A percentile compares a stretch with the other conserved stretches of the same genome.
Evolutionary conservation across 2,329 filamentous ascomycete species (phyloP).

Genomic region (Tolypocladium amazonense): DNA sequence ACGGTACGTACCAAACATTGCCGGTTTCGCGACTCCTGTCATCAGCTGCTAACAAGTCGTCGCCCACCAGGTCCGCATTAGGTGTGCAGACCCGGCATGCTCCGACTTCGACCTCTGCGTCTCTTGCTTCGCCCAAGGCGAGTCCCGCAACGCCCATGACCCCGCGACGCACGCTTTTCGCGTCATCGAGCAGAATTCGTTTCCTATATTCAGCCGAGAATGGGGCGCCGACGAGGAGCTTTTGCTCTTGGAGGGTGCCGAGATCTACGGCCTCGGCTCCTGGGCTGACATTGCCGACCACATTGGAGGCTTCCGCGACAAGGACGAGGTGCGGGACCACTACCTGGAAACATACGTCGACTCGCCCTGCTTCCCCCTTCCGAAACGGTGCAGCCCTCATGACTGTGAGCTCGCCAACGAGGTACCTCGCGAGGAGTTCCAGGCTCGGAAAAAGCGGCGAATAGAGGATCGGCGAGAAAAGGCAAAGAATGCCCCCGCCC

Average conservation of each 20-base stretch:
- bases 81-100: constrained; percentile 74
- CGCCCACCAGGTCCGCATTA: constrained; percentile 68
- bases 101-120: constrained; percentile 96
- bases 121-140: constrained; percentile 79
- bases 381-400: constrained; percentile 71
- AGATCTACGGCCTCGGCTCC: constrained; percentile 91
- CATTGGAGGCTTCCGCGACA: constrained; percentile 87
- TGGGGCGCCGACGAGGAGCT: constrained; percentile 98
- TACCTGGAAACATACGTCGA: constrained; percentile 84
- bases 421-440: constrained; percentile 85
- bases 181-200: constrained; percentile 96
- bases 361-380: constrained; percentile 74
- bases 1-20: constrained; percentile 52
- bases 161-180: constrained; percentile 79
- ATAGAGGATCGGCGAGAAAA: constrained; percentile 88
- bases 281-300: constrained; percentile 98
- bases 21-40: not conserved
- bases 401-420: constrained; percentile 70
- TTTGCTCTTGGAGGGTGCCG: constrained; percentile 83
- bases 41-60: constrained; percentile 5
- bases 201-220: constrained; percentile 87
- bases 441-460: constrained; percentile 79
- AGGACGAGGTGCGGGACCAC: constrained; percentile 92
- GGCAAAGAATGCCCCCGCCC: constrained; percentile 70
- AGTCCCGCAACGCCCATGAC: constrained; percentile 72